Evolutionary conservation across 345 rosid species (phyloP), one percentile per base, ranked within the genome.

Genomic region (Durio zibethinus): DNA sequence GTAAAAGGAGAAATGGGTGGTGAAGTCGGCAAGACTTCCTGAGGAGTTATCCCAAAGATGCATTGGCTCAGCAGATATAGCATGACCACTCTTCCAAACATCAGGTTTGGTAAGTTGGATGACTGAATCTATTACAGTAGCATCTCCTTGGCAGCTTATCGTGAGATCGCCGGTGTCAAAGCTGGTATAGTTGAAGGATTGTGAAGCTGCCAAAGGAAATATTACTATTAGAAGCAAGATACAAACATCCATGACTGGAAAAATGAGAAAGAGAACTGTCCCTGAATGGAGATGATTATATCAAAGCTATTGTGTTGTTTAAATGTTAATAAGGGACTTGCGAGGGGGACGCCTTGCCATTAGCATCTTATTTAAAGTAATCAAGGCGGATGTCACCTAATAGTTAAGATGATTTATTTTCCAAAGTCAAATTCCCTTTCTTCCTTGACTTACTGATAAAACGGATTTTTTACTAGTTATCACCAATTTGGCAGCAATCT

Each of bases 51-150:
- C 74, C 74, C 57, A 69, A 27, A 69, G 74, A 27, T 47, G 74
- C 20, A 69, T 21, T 2, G 54, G 74, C 57, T 42, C 16, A 8
- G 2, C 15, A 43, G 48, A 47, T 15, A 43, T 15, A 9, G 74
- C 57, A 9, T 43, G 57, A 2, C 74, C 74, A 16, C 27, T 21
- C n/a, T 57, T 69, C 36, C 59, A 48, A 25, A 20, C 29, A 2
- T 72, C 27, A 20, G 59, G 61, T 31, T 72, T 72, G 21, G 75
- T 72, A 2, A 72, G 45, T 29, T 50, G 43, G 74, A 70, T 70
- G 38, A 20, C n/a, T 45, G 36, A 45, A 45, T 14, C 38, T 12
- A 47, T 31, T 50, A 57, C 21, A 43, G 21, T 14, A 14, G 74
- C 74, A 48, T 70, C 74, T 25, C 74, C 57, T 25, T 70, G 27